Evolutionary conservation across 176 grass and related monocot genomes (phyloP).

Genomic region (Cenchrus americanus): DNA sequence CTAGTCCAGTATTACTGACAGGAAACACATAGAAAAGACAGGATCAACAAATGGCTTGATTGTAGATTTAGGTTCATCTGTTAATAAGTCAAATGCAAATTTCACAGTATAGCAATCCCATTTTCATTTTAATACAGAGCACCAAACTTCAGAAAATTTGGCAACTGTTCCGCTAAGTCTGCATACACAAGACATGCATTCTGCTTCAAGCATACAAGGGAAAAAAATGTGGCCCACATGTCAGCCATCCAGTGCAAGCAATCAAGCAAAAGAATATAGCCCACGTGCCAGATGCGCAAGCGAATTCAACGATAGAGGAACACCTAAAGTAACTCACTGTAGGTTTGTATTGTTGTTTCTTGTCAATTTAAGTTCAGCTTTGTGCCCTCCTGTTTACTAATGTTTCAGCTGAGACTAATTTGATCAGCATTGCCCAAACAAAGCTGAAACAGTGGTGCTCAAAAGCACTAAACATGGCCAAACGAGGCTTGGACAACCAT

Average conservation of each 20-base stretch:
- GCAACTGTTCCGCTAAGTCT: not conserved
- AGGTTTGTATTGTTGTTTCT: not conserved
- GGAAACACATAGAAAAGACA: not conserved
- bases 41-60: not conserved
- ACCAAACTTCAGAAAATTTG: not conserved
- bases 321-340: not conserved
- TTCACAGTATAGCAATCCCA: not conserved
- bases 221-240: not conserved
- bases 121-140: not conserved
- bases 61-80: not conserved
- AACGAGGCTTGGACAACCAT: not conserved
- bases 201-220: not conserved
- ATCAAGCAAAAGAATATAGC: too few species aligned
- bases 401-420: too few species aligned
- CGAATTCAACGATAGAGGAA: not conserved
- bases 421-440: too few species aligned
- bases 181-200: not conserved
- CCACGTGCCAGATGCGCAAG: not conserved
- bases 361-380: not conserved
- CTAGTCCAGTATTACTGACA: not conserved
- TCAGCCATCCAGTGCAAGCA: too few species aligned
- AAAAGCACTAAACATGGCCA: not conserved
- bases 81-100: constrained; percentile 1
- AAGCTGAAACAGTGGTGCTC: too few species aligned
- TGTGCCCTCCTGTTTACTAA: not conserved